Evolutionary conservation across 192 early-diverging fungal genomes (phyloP).

Genomic region (Phlyctochytrium arcticum): DNA sequence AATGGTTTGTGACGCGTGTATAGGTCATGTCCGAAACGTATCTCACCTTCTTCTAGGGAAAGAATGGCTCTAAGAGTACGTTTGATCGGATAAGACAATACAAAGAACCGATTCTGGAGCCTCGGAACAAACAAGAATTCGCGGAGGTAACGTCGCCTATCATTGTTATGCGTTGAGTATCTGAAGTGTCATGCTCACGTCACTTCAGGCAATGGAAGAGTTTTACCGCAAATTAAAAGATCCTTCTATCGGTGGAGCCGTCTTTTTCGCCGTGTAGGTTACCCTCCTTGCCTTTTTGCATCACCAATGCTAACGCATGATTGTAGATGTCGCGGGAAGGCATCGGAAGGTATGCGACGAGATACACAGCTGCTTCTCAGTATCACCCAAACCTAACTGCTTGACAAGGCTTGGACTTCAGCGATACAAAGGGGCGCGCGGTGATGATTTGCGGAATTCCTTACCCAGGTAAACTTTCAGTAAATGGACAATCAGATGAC

Average conservation of each 20-base stretch:
- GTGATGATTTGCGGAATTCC: constrained; percentile 66
- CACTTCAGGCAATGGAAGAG: constrained; percentile 32
- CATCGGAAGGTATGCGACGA: constrained; percentile 42
- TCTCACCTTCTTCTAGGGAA: neutral
- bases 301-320: neutral
- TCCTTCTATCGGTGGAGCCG: constrained; percentile 35
- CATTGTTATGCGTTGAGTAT: constrained; percentile 23
- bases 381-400: neutral
- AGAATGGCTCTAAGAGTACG: neutral
- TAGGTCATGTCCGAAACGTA: neutral
- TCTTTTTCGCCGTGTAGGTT: constrained; percentile 58
- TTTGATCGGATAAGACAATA: constrained; percentile 31
- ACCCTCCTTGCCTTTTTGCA: neutral
- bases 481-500: too few relatives aligned
- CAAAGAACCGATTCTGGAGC: constrained; percentile 48
- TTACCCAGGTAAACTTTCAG: constrained; percentile 26
- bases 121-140: constrained; percentile 49
- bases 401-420: constrained; percentile 68
- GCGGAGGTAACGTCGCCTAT: constrained; percentile 7
- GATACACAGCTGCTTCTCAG: neutral
- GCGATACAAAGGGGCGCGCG: constrained; percentile 59
- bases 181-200: constrained; percentile 8
- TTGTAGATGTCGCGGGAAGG: constrained; percentile 59
- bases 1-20: neutral
- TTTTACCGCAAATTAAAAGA: constrained; percentile 43